These are phyloP conservation scores for Apiospora sp. DNA, from an alignment of 2,329 filamentous ascomycete species.

Conservation along the genomic window DNA sequence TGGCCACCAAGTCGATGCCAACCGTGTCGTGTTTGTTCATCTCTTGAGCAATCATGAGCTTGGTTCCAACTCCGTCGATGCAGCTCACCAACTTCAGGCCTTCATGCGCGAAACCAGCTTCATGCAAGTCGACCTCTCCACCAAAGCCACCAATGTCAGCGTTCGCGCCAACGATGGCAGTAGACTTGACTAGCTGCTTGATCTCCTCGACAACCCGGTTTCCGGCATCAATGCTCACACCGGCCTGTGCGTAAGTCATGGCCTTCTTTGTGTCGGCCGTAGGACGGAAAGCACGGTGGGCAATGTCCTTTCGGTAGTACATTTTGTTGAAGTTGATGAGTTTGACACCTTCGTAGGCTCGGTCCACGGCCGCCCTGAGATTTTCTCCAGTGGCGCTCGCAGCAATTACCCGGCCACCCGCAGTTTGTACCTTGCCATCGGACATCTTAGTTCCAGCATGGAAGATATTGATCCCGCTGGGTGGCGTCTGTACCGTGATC, in stretches of 20 bases:
- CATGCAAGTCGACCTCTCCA: constrained; percentile 80
- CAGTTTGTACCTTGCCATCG: constrained; percentile 72
- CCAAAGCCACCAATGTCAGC: constrained; percentile 96
- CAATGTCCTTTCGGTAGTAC: constrained; percentile 94
- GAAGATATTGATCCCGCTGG: constrained; percentile 75
- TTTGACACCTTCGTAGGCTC: constrained; percentile 85
- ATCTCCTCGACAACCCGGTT: constrained; percentile 93
- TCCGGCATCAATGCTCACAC: constrained; percentile 92
- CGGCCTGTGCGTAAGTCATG: constrained; percentile 91
- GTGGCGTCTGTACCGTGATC: constrained; percentile 58
- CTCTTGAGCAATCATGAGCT: constrained; percentile 92
- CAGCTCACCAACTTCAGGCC: constrained; percentile 85
- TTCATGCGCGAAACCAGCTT: constrained; percentile 67
- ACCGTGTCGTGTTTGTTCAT: constrained; percentile 93
- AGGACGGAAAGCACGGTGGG: constrained; percentile 72
- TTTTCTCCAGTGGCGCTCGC: constrained; percentile 80
- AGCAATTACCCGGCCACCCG: constrained; percentile 92
- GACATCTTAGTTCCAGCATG: constrained; percentile 85
- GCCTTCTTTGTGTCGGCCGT: constrained; percentile 52
- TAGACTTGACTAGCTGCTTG: constrained; percentile 87
- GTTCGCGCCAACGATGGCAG: constrained; percentile 84
- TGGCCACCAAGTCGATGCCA: constrained; percentile 95
- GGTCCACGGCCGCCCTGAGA: constrained; percentile 82
- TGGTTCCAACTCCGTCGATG: constrained; percentile 94
- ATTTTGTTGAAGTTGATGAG: constrained; percentile 85